Conservation (phyloP, 2,329 filamentous ascomycete genomes). For the Diaporthe sp. region DNA sequence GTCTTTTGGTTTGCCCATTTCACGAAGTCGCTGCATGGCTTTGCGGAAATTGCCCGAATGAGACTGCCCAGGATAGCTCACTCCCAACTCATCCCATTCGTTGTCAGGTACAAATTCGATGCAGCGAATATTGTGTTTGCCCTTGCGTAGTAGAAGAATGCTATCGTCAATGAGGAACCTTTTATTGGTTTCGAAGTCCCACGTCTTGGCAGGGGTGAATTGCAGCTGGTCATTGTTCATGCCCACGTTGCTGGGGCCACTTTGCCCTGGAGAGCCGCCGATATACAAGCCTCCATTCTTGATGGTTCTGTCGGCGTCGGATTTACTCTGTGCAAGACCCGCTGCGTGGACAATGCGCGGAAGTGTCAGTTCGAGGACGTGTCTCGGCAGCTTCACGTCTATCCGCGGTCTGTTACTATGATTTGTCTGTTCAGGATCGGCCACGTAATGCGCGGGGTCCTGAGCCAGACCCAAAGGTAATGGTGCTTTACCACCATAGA, state of each 20-base stretch:
- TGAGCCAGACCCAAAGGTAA: slow-evolving; percentile 18
- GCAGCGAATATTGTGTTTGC: slow-evolving; percentile 73
- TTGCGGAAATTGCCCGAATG: slow-evolving; percentile 61
- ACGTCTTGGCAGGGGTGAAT: slow-evolving; percentile 73
- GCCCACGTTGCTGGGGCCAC: slow-evolving; percentile 44
- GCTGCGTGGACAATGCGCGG: slow-evolving; percentile 70
- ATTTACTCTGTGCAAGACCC: slow-evolving; percentile 68
- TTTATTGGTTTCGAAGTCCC: slow-evolving; percentile 67
- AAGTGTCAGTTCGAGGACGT: slow-evolving; percentile 68
- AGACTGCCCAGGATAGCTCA: slow-evolving; percentile 66
- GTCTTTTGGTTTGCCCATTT: slow-evolving; percentile 42
- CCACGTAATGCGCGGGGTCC: slow-evolving; percentile 40
- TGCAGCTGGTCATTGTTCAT: slow-evolving; percentile 64
- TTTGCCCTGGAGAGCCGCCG: slow-evolving; percentile 59
- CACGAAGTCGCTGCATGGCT: slow-evolving; percentile 54
- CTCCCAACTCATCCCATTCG: slow-evolving; percentile 62
- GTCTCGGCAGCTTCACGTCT: slow-evolving; percentile 69
- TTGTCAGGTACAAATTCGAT: slow-evolving; percentile 70
- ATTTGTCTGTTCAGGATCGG: slow-evolving; percentile 40
- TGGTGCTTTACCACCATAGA: slow-evolving; percentile 55
- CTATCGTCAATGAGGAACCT: slow-evolving; percentile 72
- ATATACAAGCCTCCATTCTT: slow-evolving; percentile 70
- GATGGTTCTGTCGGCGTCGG: slow-evolving; percentile 71
- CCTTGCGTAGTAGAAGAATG: slow-evolving; percentile 71
- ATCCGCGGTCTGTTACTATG: slow-evolving; percentile 62